These are phyloP conservation scores for Sporobolomyces phaffii DNA, from an alignment of 768 basidiomycete species.

Conservation along the genomic window DNA sequence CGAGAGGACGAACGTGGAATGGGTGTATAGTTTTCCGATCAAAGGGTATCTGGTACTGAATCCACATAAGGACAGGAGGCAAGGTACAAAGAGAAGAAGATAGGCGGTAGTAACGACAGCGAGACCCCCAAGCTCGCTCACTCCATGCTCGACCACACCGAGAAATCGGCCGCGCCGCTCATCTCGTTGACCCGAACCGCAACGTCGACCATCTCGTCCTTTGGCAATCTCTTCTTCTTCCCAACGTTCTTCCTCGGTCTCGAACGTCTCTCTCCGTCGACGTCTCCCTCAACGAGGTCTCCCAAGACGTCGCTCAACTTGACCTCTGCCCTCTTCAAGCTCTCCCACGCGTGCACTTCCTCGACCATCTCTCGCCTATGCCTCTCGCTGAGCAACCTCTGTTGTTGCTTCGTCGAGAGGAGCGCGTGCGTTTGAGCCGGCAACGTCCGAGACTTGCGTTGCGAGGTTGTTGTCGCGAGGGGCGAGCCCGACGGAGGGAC, in stretches of 20 bases:
- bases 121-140: too few relatives aligned
- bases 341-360: background rate
- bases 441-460: conserved; percentile 7
- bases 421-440: background rate
- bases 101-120: too few relatives aligned
- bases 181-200: too few relatives aligned
- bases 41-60: too few relatives aligned
- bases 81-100: too few relatives aligned
- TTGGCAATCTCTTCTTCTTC: background rate
- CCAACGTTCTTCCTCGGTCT: background rate
- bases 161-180: background rate
- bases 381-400: background rate
- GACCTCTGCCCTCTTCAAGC: background rate
- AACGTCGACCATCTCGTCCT: too few relatives aligned
- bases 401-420: background rate
- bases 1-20: too few relatives aligned
- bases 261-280: background rate
- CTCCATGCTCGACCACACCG: too few relatives aligned
- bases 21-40: too few relatives aligned
- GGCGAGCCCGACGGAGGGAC: background rate
- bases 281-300: background rate
- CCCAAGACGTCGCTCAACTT: background rate
- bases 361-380: conserved; percentile 1
- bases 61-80: background rate
- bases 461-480: background rate